Percentiles rank a stretch among this genome's conserved stretches.
These are phyloP conservation scores for Chaetomium globosum DNA, from an alignment of 2,329 filamentous ascomycete species.

Conservation along the genomic window DNA sequence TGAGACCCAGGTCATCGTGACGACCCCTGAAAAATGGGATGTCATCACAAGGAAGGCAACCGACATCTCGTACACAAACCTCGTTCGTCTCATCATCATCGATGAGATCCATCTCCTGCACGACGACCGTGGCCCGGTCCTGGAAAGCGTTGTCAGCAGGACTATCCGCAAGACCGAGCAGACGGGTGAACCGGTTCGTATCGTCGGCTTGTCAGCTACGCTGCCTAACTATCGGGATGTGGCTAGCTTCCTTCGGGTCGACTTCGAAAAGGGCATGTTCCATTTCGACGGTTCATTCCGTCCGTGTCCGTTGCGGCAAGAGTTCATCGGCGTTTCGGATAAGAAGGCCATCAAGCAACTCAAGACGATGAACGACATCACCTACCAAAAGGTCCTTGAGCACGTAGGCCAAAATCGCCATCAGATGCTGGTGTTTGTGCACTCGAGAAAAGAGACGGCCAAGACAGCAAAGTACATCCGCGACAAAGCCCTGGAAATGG, in stretches of 20 bases:
- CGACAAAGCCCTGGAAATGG: constrained; percentile 94
- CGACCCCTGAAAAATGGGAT: constrained; percentile 98
- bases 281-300: constrained; percentile 95
- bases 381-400: constrained; percentile 95
- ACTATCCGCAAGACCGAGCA: constrained; percentile 93
- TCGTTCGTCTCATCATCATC: constrained; percentile 95
- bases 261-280: constrained; percentile 82
- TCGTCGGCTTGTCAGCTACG: constrained; percentile 91
- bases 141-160: constrained; percentile 94
- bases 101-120: constrained; percentile 98
- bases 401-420: constrained; percentile 91
- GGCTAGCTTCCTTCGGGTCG: constrained; percentile 89
- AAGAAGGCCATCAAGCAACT: constrained; percentile 98
- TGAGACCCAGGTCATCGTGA: constrained; percentile 97
- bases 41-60: constrained; percentile 98
- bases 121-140: constrained; percentile 92
- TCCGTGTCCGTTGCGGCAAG: constrained; percentile 91
- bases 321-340: constrained; percentile 96
- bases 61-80: constrained; percentile 92
- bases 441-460: constrained; percentile 95
- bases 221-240: constrained; percentile 97
- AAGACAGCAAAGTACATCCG: constrained; percentile 96
- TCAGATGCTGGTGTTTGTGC: constrained; percentile 98
- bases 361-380: constrained; percentile 99
- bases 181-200: constrained; percentile 87